phyloP scores from a whole-genome alignment of 257 asterid genomes.

The Solanum sitiens region DNA sequence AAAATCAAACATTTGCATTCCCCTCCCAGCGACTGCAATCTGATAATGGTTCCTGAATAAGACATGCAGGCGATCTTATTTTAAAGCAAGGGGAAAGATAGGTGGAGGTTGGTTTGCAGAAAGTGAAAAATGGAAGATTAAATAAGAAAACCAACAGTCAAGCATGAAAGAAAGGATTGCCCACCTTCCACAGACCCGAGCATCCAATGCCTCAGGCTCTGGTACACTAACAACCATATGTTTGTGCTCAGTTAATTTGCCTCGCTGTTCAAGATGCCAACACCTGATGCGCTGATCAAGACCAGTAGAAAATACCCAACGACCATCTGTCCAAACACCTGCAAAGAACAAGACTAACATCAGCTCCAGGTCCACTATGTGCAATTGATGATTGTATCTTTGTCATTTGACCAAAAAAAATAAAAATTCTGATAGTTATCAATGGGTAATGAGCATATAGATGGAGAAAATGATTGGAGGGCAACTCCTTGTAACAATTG shows the following conservation, averaged over 20 bases:
- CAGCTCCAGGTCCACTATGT: background rate
- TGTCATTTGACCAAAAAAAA: background rate
- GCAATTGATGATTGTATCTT: background rate
- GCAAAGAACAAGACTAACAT: background rate
- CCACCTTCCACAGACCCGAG: conserved; percentile 50
- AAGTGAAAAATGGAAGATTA: background rate
- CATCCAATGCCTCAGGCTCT: conserved; percentile 94
- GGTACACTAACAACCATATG: conserved; percentile 78
- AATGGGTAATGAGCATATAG: background rate
- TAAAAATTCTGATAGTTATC: background rate
- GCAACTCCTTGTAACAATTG: background rate
- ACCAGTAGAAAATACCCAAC: conserved; percentile 82
- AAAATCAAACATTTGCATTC: conserved; percentile 87
- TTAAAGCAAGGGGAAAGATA: background rate
- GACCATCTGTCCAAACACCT: conserved; percentile 95
- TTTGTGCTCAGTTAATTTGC: conserved; percentile 41
- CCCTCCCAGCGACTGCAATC: conserved; percentile 93
- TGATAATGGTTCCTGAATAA: conserved; percentile 57
- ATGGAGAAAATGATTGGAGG: background rate
- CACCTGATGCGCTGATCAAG: conserved; percentile 93
- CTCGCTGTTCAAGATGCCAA: conserved; percentile 43
- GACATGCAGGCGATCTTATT: background rate
- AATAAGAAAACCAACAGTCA: background rate
- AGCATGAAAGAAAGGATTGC: background rate
- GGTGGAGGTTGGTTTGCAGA: background rate